A percentile compares a stretch with the other conserved stretches of the same genome.
phyloP scores from a whole-genome alignment of 2,329 filamentous ascomycete genomes.

The Verruconis gallopava region DNA sequence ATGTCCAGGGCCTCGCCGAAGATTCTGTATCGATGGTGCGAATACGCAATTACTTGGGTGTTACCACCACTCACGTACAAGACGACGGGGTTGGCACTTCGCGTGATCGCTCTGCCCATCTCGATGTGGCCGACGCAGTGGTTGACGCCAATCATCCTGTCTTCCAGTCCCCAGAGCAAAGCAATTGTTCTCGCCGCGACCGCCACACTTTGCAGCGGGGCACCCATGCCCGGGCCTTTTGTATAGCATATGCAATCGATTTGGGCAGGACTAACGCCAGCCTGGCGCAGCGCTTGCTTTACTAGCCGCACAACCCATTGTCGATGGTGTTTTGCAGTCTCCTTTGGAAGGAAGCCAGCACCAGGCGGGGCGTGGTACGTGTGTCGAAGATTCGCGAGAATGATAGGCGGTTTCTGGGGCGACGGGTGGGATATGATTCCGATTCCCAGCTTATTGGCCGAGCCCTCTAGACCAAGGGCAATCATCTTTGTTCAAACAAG shows the following conservation, averaged over 20 bases:
- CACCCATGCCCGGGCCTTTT: conserved; percentile 91
- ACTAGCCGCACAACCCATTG: conserved; percentile 72
- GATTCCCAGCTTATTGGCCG: conserved; percentile 93
- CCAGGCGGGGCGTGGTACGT: conserved; percentile 88
- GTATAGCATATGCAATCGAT: conserved; percentile 94
- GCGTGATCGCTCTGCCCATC: conserved; percentile 91
- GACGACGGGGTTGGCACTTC: conserved; percentile 81
- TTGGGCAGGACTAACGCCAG: conserved; percentile 40
- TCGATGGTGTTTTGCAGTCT: conserved; percentile 88
- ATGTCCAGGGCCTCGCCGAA: conserved; percentile 97
- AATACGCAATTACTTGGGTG: conserved; percentile 96
- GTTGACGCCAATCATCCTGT: conserved; percentile 81
- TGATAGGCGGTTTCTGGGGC: conserved; percentile 29
- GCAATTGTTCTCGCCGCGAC: conserved; percentile 70
- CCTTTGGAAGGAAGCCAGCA: conserved; percentile 89
- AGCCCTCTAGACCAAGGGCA: conserved; percentile 69
- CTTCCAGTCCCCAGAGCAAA: conserved; percentile 55
- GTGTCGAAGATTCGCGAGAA: conserved; percentile 89
- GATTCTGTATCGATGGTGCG: conserved; percentile 86
- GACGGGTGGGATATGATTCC: conserved; percentile 73
- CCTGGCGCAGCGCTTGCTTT: conserved; percentile 61
- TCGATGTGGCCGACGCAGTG: conserved; percentile 98
- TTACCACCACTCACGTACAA: conserved; percentile 94
- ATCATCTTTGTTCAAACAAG: too few relatives aligned
- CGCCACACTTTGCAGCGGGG: conserved; percentile 75